Conservation (phyloP, 2,329 filamentous ascomycete species). For the Emergomyces pasteurianus region DNA sequence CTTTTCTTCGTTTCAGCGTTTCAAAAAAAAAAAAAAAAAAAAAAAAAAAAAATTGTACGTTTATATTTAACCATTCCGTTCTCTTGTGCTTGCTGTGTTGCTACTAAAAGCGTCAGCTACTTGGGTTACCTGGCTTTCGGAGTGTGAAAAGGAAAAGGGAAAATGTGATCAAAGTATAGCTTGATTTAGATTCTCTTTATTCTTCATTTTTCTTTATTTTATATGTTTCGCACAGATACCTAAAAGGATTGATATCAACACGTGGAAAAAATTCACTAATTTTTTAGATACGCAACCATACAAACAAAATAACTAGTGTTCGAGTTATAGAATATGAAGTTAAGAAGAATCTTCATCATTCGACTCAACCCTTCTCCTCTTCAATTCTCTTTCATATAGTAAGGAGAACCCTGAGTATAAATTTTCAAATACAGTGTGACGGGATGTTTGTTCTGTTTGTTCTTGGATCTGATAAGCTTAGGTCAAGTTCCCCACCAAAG, state of each 20-base stretch:
- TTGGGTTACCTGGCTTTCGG: background rate
- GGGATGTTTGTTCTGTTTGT: conserved; percentile 4
- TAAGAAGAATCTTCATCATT: too few relatives aligned
- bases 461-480: background rate
- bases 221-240: too few relatives aligned
- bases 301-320: too few relatives aligned
- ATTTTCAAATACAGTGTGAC: too few relatives aligned
- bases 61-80: background rate
- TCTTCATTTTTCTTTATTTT: background rate
- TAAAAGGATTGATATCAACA: too few relatives aligned
- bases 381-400: too few relatives aligned
- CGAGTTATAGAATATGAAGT: too few relatives aligned
- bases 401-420: too few relatives aligned
- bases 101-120: background rate
- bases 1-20: background rate
- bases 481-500: background rate
- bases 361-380: too few relatives aligned
- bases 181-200: background rate
- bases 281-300: too few relatives aligned
- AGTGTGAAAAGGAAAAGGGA: background rate
- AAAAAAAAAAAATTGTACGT: background rate
- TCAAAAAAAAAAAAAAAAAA: too few relatives aligned
- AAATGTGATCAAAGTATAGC: background rate
- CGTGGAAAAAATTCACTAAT: too few relatives aligned
- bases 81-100: background rate